Evolutionary conservation across 306 rosid species (phyloP).

Genomic region (Corylus avellana): DNA sequence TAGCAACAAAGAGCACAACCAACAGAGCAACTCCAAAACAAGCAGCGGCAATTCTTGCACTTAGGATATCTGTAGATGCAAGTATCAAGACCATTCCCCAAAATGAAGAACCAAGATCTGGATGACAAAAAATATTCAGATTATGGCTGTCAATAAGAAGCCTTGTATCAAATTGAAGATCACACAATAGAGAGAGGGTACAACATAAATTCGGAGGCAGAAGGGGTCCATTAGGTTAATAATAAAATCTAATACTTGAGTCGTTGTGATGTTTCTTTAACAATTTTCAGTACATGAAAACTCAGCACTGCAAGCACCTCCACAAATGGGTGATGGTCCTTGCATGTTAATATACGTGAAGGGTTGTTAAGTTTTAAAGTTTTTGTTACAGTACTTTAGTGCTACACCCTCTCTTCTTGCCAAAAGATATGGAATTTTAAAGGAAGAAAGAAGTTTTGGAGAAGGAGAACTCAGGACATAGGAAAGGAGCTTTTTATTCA

Average conservation of each 20-base stretch:
- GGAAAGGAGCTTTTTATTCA: neutral
- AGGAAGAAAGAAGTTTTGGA: neutral
- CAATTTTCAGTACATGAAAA: conserved; percentile 13
- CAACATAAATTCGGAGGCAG: neutral
- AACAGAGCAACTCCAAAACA: conserved; percentile 74
- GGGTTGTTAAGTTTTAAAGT: neutral
- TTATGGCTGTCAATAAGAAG: conserved; percentile 25
- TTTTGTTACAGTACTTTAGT: neutral
- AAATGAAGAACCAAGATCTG: conserved; percentile 96
- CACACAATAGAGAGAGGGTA: neutral
- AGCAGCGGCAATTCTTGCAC: conserved; percentile 93
- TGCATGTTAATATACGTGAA: neutral
- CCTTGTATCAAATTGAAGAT: conserved; percentile 26
- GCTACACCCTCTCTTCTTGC: neutral
- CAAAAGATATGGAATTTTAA: neutral
- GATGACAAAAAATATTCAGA: conserved; percentile 21
- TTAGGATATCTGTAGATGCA: conserved; percentile 78
- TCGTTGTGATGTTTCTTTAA: neutral
- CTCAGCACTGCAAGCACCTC: conserved; percentile 20
- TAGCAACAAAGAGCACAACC: conserved; percentile 81
- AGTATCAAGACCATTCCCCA: conserved; percentile 97
- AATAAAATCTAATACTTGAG: neutral
- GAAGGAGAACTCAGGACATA: neutral
- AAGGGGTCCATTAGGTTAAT: neutral
- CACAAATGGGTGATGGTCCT: conserved; percentile 1